Evolutionary conservation across 78 protist genomes (phyloP).

Genomic region (Dictyostelium discoideum): dicty_2.7 NC_007091.3:3929501-3930000

Average conservation of each 20-base stretch:
- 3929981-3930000: background rate
- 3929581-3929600: background rate
- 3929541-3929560: background rate
- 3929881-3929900: background rate
- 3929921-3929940: slow-evolving; percentile 8
- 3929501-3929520: background rate
- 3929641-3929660: background rate
- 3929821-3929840: background rate
- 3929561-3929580: background rate
- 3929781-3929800: background rate
- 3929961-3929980: background rate
- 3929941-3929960: background rate
- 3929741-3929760: background rate
- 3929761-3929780: background rate
- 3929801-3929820: background rate
- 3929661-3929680: background rate
- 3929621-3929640: background rate
- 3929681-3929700: background rate
- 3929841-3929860: background rate
- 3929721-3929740: background rate
- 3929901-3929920: background rate
- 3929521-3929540: background rate
- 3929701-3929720: too few species aligned
- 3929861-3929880: background rate
- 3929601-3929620: background rate